A percentile compares a stretch with the other conserved stretches of the same genome.
Evolutionary conservation across 768 basidiomycete species (phyloP).

Genomic region (Jaapia argillacea): DNA sequence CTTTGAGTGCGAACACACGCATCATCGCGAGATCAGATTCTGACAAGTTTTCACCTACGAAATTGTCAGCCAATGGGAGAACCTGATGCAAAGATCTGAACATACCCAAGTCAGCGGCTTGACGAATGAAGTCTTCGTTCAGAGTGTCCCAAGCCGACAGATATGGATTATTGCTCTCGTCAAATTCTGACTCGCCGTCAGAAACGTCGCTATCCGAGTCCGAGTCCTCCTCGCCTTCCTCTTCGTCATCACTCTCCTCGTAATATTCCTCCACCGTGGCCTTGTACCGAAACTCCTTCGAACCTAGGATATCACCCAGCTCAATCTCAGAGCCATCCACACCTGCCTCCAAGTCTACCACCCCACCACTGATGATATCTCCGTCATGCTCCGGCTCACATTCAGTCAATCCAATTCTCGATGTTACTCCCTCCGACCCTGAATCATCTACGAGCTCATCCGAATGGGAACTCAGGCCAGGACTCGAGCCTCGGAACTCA

Average conservation of each 20-base stretch:
- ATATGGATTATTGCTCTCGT: neutral
- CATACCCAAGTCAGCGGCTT: neutral
- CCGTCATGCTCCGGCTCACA: neutral
- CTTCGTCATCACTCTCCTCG: neutral
- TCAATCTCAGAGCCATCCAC: neutral
- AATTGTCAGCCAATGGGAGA: neutral
- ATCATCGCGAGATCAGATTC: conserved; percentile 10
- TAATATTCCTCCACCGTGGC: neutral
- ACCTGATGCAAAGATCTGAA: neutral
- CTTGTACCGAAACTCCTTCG: neutral
- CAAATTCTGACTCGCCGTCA: neutral
- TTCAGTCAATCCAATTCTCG: no score
- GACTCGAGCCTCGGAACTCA: no score
- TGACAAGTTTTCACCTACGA: neutral
- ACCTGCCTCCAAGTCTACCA: neutral
- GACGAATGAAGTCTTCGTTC: neutral
- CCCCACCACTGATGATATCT: neutral
- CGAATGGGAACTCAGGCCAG: no score
- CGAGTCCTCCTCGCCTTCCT: neutral
- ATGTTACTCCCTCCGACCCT: no score
- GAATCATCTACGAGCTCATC: no score
- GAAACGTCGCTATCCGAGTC: neutral
- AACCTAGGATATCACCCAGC: neutral
- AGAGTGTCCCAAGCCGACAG: neutral
- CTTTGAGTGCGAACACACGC: conserved; percentile 20